Conservation (phyloP, 1,284 basidiomycete genomes). For the Pseudozyma pruni region DNA sequence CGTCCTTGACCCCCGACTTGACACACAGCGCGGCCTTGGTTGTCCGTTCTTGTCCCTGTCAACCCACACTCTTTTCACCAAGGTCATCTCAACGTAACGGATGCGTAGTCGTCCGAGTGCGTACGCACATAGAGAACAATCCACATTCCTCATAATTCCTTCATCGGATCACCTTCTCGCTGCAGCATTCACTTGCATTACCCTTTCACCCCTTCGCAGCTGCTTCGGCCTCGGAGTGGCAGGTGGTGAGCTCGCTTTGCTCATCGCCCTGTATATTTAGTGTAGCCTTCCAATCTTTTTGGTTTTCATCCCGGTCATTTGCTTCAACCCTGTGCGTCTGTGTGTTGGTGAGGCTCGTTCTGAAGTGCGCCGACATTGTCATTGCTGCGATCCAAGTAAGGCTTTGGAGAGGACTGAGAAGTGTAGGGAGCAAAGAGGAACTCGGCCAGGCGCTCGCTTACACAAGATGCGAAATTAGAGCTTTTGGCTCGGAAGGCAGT, state of each 20-base stretch:
- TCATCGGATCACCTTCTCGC: background rate
- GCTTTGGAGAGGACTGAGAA: too few species aligned
- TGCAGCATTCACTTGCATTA: background rate
- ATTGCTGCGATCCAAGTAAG: too few species aligned
- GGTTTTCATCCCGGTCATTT: background rate
- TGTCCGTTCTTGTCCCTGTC: background rate
- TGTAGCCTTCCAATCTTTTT: slow-evolving; percentile 5
- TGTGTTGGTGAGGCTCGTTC: too few species aligned
- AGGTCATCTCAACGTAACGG: background rate
- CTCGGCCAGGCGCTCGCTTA: too few species aligned
- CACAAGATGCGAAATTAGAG: too few species aligned
- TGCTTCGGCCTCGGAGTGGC: background rate
- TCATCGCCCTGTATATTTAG: slow-evolving; percentile 11
- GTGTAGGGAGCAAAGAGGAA: too few species aligned
- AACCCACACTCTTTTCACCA: slow-evolving; percentile 12
- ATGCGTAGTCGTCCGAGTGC: too few species aligned
- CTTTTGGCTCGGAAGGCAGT: too few species aligned
- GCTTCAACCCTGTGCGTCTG: too few species aligned
- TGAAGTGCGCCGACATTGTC: too few species aligned
- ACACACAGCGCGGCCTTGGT: background rate
- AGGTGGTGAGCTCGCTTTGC: background rate
- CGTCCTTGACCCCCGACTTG: slow-evolving; percentile 10
- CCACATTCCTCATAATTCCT: background rate
- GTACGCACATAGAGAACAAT: too few species aligned
- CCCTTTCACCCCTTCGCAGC: slow-evolving; percentile 1